Evolutionary conservation across 1,284 basidiomycete genomes (phyloP).

Genomic region (Ceratobasidium sp.): DNA sequence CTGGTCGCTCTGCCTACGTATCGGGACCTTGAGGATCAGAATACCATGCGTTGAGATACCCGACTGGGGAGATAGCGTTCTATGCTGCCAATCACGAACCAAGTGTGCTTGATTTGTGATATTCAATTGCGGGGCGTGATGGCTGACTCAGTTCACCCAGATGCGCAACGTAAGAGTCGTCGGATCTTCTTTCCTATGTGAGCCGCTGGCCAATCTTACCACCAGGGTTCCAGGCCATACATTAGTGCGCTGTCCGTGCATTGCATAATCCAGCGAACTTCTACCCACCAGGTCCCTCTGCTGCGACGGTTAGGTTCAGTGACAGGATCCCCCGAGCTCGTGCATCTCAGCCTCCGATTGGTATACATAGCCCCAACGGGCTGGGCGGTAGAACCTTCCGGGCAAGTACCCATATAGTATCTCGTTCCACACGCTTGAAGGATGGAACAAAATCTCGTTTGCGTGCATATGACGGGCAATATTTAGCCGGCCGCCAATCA

Average conservation of each 20-base stretch:
- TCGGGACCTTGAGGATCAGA: constrained; percentile 27
- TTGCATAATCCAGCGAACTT: constrained; percentile 13
- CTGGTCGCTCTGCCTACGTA: neutral
- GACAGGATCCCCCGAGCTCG: constrained; percentile 32
- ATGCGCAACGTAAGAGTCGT: neutral
- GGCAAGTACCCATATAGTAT: neutral
- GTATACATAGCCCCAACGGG: neutral
- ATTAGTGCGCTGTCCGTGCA: neutral
- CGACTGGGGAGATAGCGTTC: constrained; percentile 10
- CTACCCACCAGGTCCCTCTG: neutral
- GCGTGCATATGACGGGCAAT: neutral
- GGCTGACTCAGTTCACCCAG: constrained; percentile 14
- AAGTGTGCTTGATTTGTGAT: constrained; percentile 9
- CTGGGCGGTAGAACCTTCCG: constrained; percentile 6
- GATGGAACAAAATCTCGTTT: neutral
- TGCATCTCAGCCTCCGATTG: constrained; percentile 11
- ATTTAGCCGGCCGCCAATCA: constrained; percentile 34
- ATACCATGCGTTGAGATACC: neutral
- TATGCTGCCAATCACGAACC: constrained; percentile 15
- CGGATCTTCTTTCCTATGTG: constrained; percentile 33
- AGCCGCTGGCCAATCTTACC: neutral
- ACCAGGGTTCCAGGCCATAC: neutral
- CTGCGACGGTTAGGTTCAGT: neutral
- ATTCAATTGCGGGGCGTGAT: neutral
- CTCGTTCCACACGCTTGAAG: constrained; percentile 2